Evolutionary conservation across 768 basidiomycete species (phyloP).

Genomic region (Cyclocybe cylindracea): DNA sequence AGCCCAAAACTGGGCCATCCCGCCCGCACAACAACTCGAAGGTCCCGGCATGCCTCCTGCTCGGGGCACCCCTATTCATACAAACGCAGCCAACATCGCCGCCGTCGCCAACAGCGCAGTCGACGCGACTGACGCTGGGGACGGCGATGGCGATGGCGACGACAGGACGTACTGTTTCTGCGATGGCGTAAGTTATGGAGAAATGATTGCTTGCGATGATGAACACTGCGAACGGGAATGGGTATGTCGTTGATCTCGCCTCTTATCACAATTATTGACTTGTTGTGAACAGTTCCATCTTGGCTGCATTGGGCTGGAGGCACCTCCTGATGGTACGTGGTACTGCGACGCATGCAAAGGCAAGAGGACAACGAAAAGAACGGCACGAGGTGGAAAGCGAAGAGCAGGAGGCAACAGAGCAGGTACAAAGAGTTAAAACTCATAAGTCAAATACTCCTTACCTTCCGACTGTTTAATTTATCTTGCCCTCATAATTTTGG

Average conservation of each 20-base stretch:
- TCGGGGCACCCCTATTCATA: conserved; percentile 39
- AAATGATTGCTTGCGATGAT: conserved; percentile 95
- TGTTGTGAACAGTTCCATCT: conserved; percentile 72
- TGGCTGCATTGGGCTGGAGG: conserved; percentile 66
- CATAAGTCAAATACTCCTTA: neutral
- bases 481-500: neutral
- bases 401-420: conserved; percentile 32
- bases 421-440: conserved; percentile 21
- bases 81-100: conserved; percentile 31
- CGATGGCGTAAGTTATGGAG: conserved; percentile 80
- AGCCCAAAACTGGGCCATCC: conserved; percentile 50
- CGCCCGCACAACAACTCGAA: conserved; percentile 59
- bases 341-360: conserved; percentile 68
- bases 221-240: conserved; percentile 82
- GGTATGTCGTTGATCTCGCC: conserved; percentile 53
- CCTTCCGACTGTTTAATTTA: neutral
- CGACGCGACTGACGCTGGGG: conserved; percentile 42
- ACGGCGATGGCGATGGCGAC: conserved; percentile 57
- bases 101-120: conserved; percentile 30
- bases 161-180: conserved; percentile 85
- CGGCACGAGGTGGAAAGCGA: conserved; percentile 55
- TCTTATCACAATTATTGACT: conserved; percentile 5
- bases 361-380: conserved; percentile 55
- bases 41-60: conserved; percentile 80
- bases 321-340: conserved; percentile 73